phyloP scores from a whole-genome alignment of 352 stramenopile species.

The Thalassiosira allenii region DNA sequence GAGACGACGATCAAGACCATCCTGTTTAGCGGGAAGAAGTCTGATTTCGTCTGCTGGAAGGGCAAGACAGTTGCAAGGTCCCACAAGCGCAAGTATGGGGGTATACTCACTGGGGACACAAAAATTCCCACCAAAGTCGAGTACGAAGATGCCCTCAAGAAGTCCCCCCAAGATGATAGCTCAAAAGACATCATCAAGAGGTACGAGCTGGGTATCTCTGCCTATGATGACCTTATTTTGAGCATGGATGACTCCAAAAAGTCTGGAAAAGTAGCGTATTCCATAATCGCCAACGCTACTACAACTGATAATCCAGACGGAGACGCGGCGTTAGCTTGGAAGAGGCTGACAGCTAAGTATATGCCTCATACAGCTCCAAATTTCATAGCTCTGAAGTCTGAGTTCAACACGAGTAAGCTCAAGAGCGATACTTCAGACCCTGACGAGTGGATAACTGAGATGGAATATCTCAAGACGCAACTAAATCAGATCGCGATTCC shows the following conservation, averaged over 20 bases:
- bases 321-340: not conserved
- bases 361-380: not conserved
- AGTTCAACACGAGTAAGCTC: not conserved
- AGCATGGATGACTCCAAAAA: not conserved
- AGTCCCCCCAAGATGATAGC: not conserved
- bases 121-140: not conserved
- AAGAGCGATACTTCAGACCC: not conserved
- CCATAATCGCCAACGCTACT: not conserved
- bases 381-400: not conserved
- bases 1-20: slow-evolving; percentile 1
- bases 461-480: not conserved
- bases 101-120: not conserved
- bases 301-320: slow-evolving; percentile 1
- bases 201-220: not conserved
- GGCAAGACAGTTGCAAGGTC: not conserved
- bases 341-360: not conserved
- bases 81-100: not conserved
- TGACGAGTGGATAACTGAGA: not conserved
- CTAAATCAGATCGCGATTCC: not conserved
- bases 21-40: not conserved
- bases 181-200: slow-evolving; percentile 1
- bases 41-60: not conserved
- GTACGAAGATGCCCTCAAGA: not conserved
- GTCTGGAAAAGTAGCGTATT: slow-evolving; percentile 3
- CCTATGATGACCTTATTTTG: slow-evolving; percentile 1